phyloP scores from a whole-genome alignment of 2,329 filamentous ascomycete species.

The Aspergillus latus region DNA sequence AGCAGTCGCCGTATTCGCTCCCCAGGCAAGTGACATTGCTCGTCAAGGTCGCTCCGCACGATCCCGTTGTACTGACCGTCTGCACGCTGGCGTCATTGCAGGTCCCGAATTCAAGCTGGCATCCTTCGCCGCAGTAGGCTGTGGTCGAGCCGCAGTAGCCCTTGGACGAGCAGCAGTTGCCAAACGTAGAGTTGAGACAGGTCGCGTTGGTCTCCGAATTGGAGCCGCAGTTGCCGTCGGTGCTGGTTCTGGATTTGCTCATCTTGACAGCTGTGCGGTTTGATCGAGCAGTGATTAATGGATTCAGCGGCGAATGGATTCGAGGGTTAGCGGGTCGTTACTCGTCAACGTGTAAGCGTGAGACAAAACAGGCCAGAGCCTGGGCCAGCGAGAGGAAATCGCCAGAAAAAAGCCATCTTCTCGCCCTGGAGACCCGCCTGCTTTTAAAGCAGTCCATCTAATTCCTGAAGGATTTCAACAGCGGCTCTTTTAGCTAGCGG shows the following conservation, averaged over 20 bases:
- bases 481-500: too few relatives aligned
- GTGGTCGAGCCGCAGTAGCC: constrained; percentile 9
- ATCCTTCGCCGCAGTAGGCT: constrained; percentile 11
- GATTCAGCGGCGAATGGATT: too few relatives aligned
- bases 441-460: too few relatives aligned
- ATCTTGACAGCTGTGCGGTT: not conserved
- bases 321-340: too few relatives aligned
- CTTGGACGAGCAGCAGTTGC: constrained; percentile 14
- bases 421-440: too few relatives aligned
- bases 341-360: too few relatives aligned
- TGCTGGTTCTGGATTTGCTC: not conserved
- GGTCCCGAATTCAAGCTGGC: not conserved
- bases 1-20: constrained; percentile 10
- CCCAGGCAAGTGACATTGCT: constrained; percentile 13
- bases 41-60: constrained; percentile 5
- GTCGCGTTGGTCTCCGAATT: constrained; percentile 9
- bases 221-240: constrained; percentile 12
- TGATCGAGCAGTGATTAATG: too few relatives aligned
- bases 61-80: constrained; percentile 5
- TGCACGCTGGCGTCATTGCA: constrained; percentile 3
- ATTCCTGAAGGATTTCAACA: too few relatives aligned
- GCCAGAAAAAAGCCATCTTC: too few relatives aligned
- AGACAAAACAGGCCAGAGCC: too few relatives aligned
- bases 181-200: constrained; percentile 9
- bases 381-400: too few relatives aligned